Evolutionary conservation across 257 asterid species (phyloP).

Genomic region (Nicotiana undulata): DNA sequence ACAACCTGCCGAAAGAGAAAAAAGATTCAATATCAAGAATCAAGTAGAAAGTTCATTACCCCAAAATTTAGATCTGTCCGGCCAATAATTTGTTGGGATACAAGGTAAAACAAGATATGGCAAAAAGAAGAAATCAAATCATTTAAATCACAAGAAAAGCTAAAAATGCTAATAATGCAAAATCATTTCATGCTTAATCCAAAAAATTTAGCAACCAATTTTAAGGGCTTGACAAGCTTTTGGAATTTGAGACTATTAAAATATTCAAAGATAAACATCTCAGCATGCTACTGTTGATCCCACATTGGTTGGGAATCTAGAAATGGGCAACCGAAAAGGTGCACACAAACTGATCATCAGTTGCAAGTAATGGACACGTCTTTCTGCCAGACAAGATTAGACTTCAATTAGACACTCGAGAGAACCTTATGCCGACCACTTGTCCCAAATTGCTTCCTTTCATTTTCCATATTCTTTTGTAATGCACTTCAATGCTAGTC

Average conservation of each 20-base stretch:
- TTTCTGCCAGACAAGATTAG: neutral
- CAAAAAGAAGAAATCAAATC: neutral
- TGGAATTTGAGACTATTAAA: neutral
- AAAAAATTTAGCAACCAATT: neutral
- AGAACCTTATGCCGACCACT: neutral
- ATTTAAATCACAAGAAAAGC: neutral
- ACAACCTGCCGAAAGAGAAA: slow-evolving; percentile 49
- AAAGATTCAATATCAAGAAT: slow-evolving; percentile 6
- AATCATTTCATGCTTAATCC: neutral
- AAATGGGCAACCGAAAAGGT: neutral
- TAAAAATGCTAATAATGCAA: neutral
- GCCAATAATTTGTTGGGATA: neutral
- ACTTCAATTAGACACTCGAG: neutral
- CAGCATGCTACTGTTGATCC: neutral
- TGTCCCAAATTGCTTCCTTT: neutral
- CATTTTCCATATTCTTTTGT: neutral
- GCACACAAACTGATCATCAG: neutral
- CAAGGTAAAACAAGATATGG: neutral
- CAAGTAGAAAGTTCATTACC: neutral
- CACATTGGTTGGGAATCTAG: no score
- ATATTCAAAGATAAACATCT: neutral
- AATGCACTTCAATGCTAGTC: neutral
- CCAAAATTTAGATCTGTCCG: neutral
- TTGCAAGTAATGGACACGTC: neutral
- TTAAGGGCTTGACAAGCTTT: neutral